Evolutionary conservation across 108 stramenopile species (phyloP).

Genomic region (Chaetoceros muelleri): DNA sequence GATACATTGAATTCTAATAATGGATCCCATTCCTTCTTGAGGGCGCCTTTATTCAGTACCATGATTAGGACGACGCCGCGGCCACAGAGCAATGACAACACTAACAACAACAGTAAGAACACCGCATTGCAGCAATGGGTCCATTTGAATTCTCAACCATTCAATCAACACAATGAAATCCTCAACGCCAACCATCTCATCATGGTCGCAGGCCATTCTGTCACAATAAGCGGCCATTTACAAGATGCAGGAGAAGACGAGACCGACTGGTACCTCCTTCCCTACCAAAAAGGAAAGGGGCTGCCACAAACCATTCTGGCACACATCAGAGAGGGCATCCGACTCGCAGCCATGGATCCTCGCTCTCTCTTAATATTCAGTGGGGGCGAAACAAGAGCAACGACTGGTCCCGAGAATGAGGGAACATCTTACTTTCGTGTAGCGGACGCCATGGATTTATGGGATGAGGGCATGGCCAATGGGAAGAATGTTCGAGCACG

Average conservation of each 20-base stretch:
- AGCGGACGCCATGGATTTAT: slow-evolving; percentile 70
- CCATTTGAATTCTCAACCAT: slow-evolving; percentile 3
- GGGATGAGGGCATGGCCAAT: slow-evolving; percentile 24
- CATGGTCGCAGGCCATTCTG: slow-evolving; percentile 79
- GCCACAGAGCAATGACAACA: too few species aligned
- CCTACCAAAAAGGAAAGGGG: slow-evolving; percentile 79
- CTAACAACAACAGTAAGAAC: neutral
- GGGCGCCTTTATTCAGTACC: too few species aligned
- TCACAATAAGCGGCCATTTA: slow-evolving; percentile 34
- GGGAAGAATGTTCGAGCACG: slow-evolving; percentile 51
- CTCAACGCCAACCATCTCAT: slow-evolving; percentile 52
- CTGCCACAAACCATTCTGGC: slow-evolving; percentile 82
- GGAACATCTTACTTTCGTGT: slow-evolving; percentile 75
- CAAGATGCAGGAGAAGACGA: slow-evolving; percentile 65
- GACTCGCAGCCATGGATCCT: slow-evolving; percentile 57
- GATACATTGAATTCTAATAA: too few species aligned
- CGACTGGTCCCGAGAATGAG: slow-evolving; percentile 81
- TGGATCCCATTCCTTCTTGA: too few species aligned
- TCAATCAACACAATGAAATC: slow-evolving; percentile 29
- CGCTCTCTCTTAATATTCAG: slow-evolving; percentile 78
- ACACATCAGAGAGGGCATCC: slow-evolving; percentile 84
- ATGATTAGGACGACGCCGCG: too few species aligned
- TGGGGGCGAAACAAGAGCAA: slow-evolving; percentile 88
- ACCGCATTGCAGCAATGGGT: too few species aligned
- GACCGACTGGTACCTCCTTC: slow-evolving; percentile 82